Percentiles rank a stretch among this genome's conserved stretches.
Evolutionary conservation across 2,329 filamentous ascomycete species (phyloP).

Genomic region (Clonostachys chloroleuca): DNA sequence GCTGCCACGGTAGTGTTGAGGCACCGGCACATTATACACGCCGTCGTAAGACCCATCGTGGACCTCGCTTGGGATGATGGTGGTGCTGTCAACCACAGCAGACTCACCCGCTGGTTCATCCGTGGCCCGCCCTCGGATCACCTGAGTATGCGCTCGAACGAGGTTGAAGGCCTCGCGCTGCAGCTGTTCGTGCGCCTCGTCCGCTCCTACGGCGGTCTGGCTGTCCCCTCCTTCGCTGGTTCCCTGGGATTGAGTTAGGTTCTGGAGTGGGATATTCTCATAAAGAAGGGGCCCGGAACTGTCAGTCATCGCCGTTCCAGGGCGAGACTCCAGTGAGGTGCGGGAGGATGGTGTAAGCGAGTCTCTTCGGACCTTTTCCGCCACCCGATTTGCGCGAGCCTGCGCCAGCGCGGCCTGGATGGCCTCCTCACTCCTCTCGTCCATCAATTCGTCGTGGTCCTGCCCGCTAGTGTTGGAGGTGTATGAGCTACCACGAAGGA

Average conservation of each 20-base stretch:
- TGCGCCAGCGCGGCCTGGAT: constrained; percentile 34
- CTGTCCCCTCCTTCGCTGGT: constrained; percentile 1
- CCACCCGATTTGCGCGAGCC: constrained; percentile 34
- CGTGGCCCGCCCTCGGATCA: constrained; percentile 8
- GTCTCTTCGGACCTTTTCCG: constrained; percentile 28
- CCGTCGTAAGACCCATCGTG: constrained; percentile 34
- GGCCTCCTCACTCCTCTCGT: constrained; percentile 14
- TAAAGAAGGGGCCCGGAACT: neutral
- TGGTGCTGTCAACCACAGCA: neutral
- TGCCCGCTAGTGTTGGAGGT: constrained; percentile 23
- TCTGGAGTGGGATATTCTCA: constrained; percentile 20
- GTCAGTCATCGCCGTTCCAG: constrained; percentile 18
- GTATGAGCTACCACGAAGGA: constrained; percentile 34
- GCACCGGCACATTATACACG: constrained; percentile 32
- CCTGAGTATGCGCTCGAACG: constrained; percentile 33
- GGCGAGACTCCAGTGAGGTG: constrained; percentile 30
- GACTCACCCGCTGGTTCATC: neutral
- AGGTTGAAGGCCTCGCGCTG: constrained; percentile 33
- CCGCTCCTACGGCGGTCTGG: constrained; percentile 3
- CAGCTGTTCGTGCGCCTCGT: constrained; percentile 1
- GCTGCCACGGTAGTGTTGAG: constrained; percentile 35
- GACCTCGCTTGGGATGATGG: constrained; percentile 17
- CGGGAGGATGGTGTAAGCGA: constrained; percentile 26
- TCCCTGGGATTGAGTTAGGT: constrained; percentile 11
- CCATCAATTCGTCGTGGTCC: constrained; percentile 16